Evolutionary conservation across 257 asterid species (phyloP), one percentile per base, ranked within the genome.

Genomic region (Nyctanthes arbortristis): DNA sequence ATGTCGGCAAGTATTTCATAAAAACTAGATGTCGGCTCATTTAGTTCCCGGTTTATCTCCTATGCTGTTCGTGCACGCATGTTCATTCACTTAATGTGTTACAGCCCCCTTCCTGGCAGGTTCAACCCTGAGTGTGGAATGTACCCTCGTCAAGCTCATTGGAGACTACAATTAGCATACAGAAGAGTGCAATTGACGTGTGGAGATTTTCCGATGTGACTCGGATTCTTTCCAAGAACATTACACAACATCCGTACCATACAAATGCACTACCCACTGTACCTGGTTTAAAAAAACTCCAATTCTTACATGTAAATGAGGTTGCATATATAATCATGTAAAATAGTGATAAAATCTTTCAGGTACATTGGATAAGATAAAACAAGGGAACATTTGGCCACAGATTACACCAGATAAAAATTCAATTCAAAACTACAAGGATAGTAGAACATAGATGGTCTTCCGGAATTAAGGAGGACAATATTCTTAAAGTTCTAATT

Each of bases 1-100:
- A n/a, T n/a, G n/a, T n/a, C n/a, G n/a, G n/a, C n/a, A n/a, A n/a
- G n/a, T n/a, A n/a, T n/a, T n/a, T n/a, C n/a, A n/a, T n/a, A n/a
- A n/a, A n/a, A n/a, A n/a, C n/a, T 43, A 43, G 54, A 43, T 43
- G 54, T 43, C 54, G n/a, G 20, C 54, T 43, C 54, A 43, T 43
- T 43, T 43, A 43, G 52, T 9, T 40, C 52, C 9, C 0, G n/a
- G 22, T 43, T 43, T 14, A 43, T 43, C 54, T 16, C 24, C 22
- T 16, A 43, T 8, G 1, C 8, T 18, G 9, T 40, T 43, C 54
- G 9, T 16, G 14, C 54, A 40, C 16, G 52, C 16, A n/a, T n/a
- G n/a, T n/a, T 3, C 8, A 8, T 40, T 40, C 22, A 40, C 5
- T 16, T 18, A 14, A 40, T 40, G 52, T 14, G 2, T 40, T 20